Conservation (phyloP, 2,329 filamentous ascomycete species). For the Exophiala lecanii-corni region DNA sequence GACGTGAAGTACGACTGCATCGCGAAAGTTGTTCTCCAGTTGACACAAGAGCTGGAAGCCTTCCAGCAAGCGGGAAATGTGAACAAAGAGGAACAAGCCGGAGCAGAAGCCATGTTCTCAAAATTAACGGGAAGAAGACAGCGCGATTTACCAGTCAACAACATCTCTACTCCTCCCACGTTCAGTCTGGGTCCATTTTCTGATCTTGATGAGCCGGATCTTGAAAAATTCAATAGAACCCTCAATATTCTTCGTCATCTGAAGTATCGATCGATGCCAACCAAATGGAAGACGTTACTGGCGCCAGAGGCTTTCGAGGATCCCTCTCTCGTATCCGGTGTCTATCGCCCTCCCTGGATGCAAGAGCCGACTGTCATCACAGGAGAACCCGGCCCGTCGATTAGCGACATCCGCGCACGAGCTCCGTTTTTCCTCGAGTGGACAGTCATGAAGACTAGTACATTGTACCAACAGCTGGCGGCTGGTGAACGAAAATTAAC, state of each 20-base stretch:
- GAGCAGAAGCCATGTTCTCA: background rate
- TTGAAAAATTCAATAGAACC: background rate
- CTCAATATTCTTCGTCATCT: background rate
- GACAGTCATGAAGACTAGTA: background rate
- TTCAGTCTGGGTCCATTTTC: background rate
- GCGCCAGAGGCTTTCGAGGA: background rate
- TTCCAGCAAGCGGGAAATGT: no score
- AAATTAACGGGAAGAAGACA: background rate
- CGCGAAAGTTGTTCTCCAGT: no score
- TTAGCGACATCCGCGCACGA: background rate
- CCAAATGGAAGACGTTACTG: background rate
- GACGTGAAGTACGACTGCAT: no score
- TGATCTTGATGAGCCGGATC: background rate
- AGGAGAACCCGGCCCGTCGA: no score
- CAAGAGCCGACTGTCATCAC: no score
- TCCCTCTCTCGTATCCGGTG: background rate
- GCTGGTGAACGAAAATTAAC: background rate
- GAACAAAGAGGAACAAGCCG: background rate
- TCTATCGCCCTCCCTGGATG: no score
- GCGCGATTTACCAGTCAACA: background rate
- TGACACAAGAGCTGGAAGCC: no score
- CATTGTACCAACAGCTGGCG: background rate
- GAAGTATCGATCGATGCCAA: background rate
- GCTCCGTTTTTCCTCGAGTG: background rate
- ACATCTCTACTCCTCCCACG: no score